A percentile compares a stretch with the other conserved stretches of the same genome.
Evolutionary conservation across 495 filamentous ascomycete genomes (phyloP).

Genomic region (Parachaetomium inaequale): DNA sequence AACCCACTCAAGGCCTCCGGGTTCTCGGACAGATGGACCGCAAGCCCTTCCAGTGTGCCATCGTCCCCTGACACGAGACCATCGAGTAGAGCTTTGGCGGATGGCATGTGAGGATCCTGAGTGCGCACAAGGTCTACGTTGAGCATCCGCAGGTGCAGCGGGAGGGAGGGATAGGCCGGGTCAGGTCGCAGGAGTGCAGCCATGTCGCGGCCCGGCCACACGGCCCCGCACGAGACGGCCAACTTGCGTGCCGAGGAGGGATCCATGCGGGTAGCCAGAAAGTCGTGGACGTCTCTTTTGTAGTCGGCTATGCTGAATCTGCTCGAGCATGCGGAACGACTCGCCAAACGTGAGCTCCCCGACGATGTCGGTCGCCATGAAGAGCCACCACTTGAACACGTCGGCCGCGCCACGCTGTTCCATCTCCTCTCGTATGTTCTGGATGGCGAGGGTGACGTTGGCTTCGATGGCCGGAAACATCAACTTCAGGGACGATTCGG

Average conservation of each 20-base stretch:
- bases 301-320: neutral
- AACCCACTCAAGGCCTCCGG: neutral
- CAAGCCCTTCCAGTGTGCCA: slow-evolving; percentile 2
- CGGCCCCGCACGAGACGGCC: neutral
- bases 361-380: no score
- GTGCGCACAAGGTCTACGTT: neutral
- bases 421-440: no score
- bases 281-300: neutral
- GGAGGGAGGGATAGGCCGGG: neutral
- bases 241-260: neutral
- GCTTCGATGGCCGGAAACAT: no score
- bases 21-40: neutral
- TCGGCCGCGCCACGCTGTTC: no score
- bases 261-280: neutral
- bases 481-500: no score
- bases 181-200: neutral
- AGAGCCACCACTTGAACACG: no score
- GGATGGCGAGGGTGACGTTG: no score
- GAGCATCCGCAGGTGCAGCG: slow-evolving; percentile 3
- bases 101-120: neutral
- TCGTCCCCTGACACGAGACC: slow-evolving; percentile 1
- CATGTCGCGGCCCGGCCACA: neutral
- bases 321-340: neutral
- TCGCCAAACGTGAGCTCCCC: no score
- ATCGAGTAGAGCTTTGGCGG: neutral